A percentile compares a stretch with the other conserved stretches of the same genome.
Conservation (phyloP, 345 rosid species). For the Hibiscus trionum region DNA sequence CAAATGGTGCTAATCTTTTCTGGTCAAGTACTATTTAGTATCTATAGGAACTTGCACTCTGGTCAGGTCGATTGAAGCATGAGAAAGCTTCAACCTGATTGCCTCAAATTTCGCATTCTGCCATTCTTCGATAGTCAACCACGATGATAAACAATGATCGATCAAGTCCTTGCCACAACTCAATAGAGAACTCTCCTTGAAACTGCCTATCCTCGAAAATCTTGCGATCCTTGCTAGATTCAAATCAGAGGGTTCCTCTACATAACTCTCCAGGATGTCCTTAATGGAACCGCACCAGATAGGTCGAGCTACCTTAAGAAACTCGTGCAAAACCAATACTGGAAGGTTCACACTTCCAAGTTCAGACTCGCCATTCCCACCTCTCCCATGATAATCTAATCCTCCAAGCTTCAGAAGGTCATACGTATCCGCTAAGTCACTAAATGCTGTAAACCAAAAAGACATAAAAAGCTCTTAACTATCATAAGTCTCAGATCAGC, state of each 20-base stretch:
- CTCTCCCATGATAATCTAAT: slow-evolving; percentile 83
- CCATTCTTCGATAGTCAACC: slow-evolving; percentile 66
- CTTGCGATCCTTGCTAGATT: slow-evolving; percentile 51
- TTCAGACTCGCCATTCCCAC: slow-evolving; percentile 68
- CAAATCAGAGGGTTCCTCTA: slow-evolving; percentile 55
- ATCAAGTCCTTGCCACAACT: slow-evolving; percentile 53
- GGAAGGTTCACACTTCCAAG: slow-evolving; percentile 84
- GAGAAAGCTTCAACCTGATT: slow-evolving; percentile 43
- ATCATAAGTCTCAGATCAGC: not conserved
- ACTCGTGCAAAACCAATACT: slow-evolving; percentile 43
- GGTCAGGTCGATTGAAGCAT: slow-evolving; percentile 24
- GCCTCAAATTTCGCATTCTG: slow-evolving; percentile 53
- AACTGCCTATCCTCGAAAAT: slow-evolving; percentile 36
- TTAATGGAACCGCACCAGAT: slow-evolving; percentile 71
- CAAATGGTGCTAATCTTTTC: not conserved
- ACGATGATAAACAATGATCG: slow-evolving; percentile 41
- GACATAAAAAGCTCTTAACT: not conserved
- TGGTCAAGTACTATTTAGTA: not conserved
- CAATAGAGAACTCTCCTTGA: slow-evolving; percentile 32
- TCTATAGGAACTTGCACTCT: slow-evolving; percentile 19
- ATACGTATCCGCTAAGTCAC: slow-evolving; percentile 67
- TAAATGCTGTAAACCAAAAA: slow-evolving; percentile 42
- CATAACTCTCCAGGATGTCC: slow-evolving; percentile 38
- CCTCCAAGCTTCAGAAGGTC: slow-evolving; percentile 89
- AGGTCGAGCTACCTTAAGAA: slow-evolving; percentile 71